Percentiles rank a stretch among this genome's conserved stretches.
These are phyloP conservation scores for Boletus semigastroideus DNA, from an alignment of 1,284 basidiomycete species.

Conservation along the genomic window DNA sequence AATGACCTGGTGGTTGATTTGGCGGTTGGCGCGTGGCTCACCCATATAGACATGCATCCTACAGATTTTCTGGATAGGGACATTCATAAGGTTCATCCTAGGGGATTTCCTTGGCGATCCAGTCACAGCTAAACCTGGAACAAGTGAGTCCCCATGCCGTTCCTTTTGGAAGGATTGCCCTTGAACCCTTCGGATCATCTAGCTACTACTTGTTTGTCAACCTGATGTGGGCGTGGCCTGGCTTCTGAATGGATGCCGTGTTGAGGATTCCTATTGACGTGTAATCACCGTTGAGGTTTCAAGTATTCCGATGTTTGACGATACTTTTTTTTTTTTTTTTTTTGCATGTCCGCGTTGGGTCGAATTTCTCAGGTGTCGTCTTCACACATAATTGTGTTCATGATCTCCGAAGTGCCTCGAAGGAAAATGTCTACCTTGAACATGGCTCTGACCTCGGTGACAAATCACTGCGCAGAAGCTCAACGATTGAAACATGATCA, in stretches of 20 bases:
- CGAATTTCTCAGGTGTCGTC: neutral
- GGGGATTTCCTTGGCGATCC: constrained; percentile 34
- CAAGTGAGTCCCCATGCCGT: neutral
- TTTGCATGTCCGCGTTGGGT: neutral
- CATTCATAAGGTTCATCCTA: neutral
- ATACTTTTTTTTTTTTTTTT: neutral
- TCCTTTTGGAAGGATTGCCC: neutral
- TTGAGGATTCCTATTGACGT: constrained; percentile 2
- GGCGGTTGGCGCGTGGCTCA: neutral
- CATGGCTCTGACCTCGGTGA: constrained; percentile 1
- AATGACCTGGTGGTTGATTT: constrained; percentile 3
- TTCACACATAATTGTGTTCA: neutral
- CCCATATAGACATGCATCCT: neutral
- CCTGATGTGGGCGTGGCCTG: neutral
- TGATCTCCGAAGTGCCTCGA: neutral
- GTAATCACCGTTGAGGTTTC: constrained; percentile 28
- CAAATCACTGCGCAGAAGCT: constrained; percentile 2
- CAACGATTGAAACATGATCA: constrained; percentile 1
- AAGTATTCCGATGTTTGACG: constrained; percentile 6
- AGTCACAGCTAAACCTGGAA: constrained; percentile 43
- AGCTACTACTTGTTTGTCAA: constrained; percentile 8
- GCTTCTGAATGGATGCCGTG: neutral
- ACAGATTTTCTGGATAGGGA: constrained; percentile 8
- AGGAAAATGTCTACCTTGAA: constrained; percentile 1
- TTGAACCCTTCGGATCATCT: constrained; percentile 6